Evolutionary conservation across 2,329 filamentous ascomycete species (phyloP).

Genomic region (Beauveria sp.): DNA sequence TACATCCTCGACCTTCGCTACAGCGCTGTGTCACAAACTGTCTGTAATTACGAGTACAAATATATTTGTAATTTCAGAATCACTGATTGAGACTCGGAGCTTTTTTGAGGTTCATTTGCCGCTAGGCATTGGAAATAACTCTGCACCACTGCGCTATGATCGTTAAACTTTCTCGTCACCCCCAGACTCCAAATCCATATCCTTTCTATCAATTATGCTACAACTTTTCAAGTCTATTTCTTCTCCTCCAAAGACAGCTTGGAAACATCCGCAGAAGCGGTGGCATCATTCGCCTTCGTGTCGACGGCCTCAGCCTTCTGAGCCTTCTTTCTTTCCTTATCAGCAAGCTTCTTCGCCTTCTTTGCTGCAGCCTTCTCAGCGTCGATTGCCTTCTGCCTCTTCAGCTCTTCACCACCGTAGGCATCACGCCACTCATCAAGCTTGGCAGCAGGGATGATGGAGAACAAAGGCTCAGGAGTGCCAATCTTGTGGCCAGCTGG

Average conservation of each 20-base stretch:
- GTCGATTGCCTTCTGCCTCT: conserved; percentile 59
- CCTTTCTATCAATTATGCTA: conserved; percentile 4
- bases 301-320: conserved; percentile 29
- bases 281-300: not conserved
- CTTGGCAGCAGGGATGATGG: conserved; percentile 74
- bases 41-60: not conserved
- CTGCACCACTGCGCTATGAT: conserved; percentile 1
- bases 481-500: conserved; percentile 74
- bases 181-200: conserved; percentile 6
- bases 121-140: not conserved
- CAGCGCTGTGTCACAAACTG: not conserved
- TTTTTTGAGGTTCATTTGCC: not conserved
- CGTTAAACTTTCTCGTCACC: conserved; percentile 2
- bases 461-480: conserved; percentile 71
- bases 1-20: not conserved
- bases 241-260: conserved; percentile 8
- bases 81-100: not conserved
- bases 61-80: not conserved
- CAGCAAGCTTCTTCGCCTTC: conserved; percentile 44
- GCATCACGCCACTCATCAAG: conserved; percentile 74
- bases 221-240: conserved; percentile 1
- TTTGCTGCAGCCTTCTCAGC: conserved; percentile 43
- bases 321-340: conserved; percentile 37
- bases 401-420: conserved; percentile 59
- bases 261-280: not conserved